A percentile compares a stretch with the other conserved stretches of the same genome.
These are phyloP conservation scores for Sclerotinia borealis DNA, from an alignment of 2,329 filamentous ascomycete species.

Conservation along the genomic window DNA sequence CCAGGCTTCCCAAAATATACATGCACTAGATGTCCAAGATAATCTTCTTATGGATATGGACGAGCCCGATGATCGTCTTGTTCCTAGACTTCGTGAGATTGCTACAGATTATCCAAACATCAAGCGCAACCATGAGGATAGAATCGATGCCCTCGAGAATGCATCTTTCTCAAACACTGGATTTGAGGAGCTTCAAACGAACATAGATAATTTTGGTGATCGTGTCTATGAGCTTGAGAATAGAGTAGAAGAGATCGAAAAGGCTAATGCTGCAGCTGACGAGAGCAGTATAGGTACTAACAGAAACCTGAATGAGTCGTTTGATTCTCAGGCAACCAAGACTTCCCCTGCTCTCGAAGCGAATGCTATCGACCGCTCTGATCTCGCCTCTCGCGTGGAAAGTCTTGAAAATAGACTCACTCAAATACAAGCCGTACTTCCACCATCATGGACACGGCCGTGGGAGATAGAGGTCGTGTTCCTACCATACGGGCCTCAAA, in stretches of 20 bases:
- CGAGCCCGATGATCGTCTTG: constrained; percentile 16
- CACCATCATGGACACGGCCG: constrained; percentile 56
- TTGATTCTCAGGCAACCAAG: constrained; percentile 31
- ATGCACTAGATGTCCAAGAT: not conserved
- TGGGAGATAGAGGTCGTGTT: constrained; percentile 75
- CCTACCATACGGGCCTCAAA: constrained; percentile 57
- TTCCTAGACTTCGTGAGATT: constrained; percentile 23
- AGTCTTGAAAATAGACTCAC: constrained; percentile 38
- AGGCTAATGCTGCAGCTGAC: constrained; percentile 42
- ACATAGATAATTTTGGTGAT: constrained; percentile 59
- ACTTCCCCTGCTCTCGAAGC: constrained; percentile 35
- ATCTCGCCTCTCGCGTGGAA: constrained; percentile 38
- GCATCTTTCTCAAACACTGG: constrained; percentile 59
- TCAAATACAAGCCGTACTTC: constrained; percentile 27
- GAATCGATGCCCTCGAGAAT: constrained; percentile 64
- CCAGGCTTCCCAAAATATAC: not conserved
- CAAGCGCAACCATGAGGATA: constrained; percentile 46
- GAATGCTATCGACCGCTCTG: constrained; percentile 33
- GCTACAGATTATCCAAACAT: constrained; percentile 24
- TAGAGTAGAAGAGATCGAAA: constrained; percentile 54
- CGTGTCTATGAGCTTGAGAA: constrained; percentile 65
- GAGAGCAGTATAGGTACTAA: constrained; percentile 23
- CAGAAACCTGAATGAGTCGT: constrained; percentile 26
- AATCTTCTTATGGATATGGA: constrained; percentile 6
- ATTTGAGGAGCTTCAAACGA: constrained; percentile 65